Evolutionary conservation across 352 stramenopile genomes (phyloP), one percentile per base, ranked within the genome.

Genomic region (Pythium grandisporangium): DNA sequence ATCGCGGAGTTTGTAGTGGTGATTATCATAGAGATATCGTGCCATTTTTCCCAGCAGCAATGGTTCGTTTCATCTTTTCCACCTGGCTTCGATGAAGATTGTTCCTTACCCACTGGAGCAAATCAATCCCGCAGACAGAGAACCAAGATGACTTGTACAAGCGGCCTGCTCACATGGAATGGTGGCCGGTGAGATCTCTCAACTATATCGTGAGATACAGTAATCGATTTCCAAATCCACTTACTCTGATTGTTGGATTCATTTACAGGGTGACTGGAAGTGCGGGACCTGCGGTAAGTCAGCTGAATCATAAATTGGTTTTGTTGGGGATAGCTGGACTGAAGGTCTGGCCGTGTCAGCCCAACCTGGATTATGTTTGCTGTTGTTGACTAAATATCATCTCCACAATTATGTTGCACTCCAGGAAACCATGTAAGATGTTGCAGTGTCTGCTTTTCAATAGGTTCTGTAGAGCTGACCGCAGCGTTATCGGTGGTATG

Each of bases 241-340:
- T 22, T 49, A 35, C 33, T 48, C 25, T 42, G 29, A 19, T 49
- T 12, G 4, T 37, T 8, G 37, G 24, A 33, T 40, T 13, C 11
- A 22, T 35, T 30, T 40, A 25, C 53, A 87, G 74, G 74, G 74
- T 17, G 74, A 87, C 50, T 87, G 74, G 74, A 87, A 84, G 36
- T 87, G 74, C 59, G 75, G 46, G 23, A 83, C 69, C 21, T 87
- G 74, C 53, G 74, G 74, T 84, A 57, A 32, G 10, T 14, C 10
- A 32, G n/a, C n/a, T n/a, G n/a, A n/a, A n/a, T n/a, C n/a, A n/a
- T n/a, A n/a, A n/a, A n/a, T n/a, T n/a, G n/a, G n/a, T n/a, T n/a
- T n/a, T n/a, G n/a, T n/a, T n/a, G n/a, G n/a, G n/a, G n/a, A n/a
- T n/a, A n/a, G n/a, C n/a, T n/a, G n/a, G n/a, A n/a, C n/a, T n/a